These are phyloP conservation scores for Pachyrhizus erosus DNA, from an alignment of 306 rosid genomes.

Conservation along the genomic window DNA sequence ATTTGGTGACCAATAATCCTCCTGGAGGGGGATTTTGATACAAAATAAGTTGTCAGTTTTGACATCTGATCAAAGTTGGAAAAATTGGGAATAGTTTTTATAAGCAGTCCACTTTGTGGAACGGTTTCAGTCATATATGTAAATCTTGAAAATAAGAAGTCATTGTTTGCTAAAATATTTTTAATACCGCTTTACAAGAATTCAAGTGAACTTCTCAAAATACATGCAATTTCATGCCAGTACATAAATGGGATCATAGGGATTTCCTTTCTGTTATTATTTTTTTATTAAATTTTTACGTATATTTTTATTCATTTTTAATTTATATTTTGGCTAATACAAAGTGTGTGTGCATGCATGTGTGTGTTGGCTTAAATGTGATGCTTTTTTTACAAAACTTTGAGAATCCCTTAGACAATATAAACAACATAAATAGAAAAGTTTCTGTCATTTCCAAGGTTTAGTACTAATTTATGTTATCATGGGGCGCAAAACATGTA, in stretches of 20 bases:
- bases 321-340: neutral
- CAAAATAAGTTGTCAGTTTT: neutral
- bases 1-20: neutral
- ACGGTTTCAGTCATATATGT: neutral
- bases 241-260: neutral
- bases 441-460: neutral
- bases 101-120: neutral
- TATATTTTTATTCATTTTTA: neutral
- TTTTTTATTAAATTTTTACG: neutral
- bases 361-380: constrained; percentile 11
- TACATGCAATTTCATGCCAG: neutral
- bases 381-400: neutral
- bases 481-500: neutral
- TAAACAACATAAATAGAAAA: neutral
- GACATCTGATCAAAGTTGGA: neutral
- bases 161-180: neutral
- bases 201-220: neutral
- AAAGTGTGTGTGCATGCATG: neutral
- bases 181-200: neutral
- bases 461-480: neutral
- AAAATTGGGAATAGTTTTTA: neutral
- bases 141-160: neutral
- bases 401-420: neutral
- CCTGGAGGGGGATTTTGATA: neutral
- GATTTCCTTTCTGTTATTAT: neutral